A percentile compares a stretch with the other conserved stretches of the same genome.
phyloP scores from a whole-genome alignment of 1,139 yeast species.

The Magnusiomyces suaveolens region DNA sequence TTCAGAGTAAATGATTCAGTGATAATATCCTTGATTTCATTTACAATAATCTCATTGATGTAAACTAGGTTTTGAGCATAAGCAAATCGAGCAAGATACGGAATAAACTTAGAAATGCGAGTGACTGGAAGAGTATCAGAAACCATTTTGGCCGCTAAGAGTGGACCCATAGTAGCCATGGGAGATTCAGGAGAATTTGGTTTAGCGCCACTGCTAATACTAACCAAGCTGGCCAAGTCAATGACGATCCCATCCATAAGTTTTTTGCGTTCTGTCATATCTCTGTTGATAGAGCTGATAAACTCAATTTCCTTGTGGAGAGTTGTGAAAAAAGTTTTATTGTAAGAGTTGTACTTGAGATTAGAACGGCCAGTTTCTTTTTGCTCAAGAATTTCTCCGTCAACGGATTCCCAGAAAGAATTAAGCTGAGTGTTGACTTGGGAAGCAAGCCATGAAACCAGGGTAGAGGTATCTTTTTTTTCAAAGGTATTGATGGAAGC shows the following conservation, averaged over 20 bases:
- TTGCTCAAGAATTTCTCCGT: neutral
- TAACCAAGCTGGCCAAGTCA: conserved; percentile 3
- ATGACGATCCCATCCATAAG: conserved; percentile 3
- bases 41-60: neutral
- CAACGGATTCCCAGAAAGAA: conserved; percentile 1
- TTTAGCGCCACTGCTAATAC: neutral
- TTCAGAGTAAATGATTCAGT: neutral
- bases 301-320: neutral
- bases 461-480: neutral
- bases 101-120: conserved; percentile 1
- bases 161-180: conserved; percentile 5
- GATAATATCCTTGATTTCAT: neutral
- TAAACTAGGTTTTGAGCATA: conserved; percentile 1
- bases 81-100: neutral
- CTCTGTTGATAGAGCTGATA: conserved; percentile 1
- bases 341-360: neutral
- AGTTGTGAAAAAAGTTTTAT: neutral
- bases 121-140: conserved; percentile 4
- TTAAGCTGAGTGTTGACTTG: neutral
- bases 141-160: conserved; percentile 4
- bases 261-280: neutral
- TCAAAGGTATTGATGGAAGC: neutral
- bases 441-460: neutral
- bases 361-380: neutral
- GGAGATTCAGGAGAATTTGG: neutral